phyloP scores from a whole-genome alignment of 805 yeast species.

The Metschnikowia bowlesiae region DNA sequence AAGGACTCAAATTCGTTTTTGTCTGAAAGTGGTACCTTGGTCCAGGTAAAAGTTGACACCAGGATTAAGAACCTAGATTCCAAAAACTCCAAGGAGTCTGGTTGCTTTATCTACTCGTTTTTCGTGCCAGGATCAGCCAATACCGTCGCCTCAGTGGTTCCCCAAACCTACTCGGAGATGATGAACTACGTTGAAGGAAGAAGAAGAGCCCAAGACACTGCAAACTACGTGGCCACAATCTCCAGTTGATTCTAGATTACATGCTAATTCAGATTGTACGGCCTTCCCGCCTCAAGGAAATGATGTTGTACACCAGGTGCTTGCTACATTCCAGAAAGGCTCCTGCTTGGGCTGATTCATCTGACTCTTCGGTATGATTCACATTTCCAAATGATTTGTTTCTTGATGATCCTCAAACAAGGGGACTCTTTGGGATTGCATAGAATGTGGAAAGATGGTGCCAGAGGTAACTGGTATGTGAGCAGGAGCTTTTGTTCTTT shows the following conservation, averaged over 20 bases:
- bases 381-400: too few species aligned
- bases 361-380: too few species aligned
- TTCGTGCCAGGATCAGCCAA: conserved; percentile 64
- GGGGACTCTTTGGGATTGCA: too few species aligned
- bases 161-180: conserved; percentile 88
- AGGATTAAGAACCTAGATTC: conserved; percentile 65
- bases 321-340: too few species aligned
- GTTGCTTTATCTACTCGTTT: conserved; percentile 84
- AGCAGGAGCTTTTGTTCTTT: too few species aligned
- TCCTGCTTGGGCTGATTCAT: too few species aligned
- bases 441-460: too few species aligned
- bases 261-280: too few species aligned
- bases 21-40: conserved; percentile 75
- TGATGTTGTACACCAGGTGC: too few species aligned
- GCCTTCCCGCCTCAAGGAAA: too few species aligned
- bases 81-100: conserved; percentile 63
- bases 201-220: conserved; percentile 83
- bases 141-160: conserved; percentile 65
- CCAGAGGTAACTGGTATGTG: too few species aligned
- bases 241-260: conserved; percentile 10
- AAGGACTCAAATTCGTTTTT: conserved; percentile 54
- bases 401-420: too few species aligned
- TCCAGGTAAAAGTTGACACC: conserved; percentile 88
- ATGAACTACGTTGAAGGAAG: conserved; percentile 87
- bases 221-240: conserved; percentile 49